Percentiles rank a stretch among this genome's conserved stretches.
phyloP scores from a whole-genome alignment of 1,284 basidiomycete genomes.

The Cryptococcus wingfieldii region DNA sequence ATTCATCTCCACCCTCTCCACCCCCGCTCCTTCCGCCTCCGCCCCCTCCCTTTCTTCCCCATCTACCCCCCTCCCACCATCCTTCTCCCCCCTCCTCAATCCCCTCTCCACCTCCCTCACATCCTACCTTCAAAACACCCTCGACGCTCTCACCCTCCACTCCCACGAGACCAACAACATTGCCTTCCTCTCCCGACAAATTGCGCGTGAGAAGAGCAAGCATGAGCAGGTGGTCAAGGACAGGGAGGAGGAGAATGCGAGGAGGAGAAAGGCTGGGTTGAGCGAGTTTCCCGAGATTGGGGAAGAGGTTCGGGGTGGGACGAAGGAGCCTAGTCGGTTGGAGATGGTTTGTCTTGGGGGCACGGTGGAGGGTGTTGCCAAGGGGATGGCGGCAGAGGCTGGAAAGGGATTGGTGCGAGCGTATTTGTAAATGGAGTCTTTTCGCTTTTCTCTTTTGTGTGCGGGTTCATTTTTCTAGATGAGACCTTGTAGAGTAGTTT shows the following conservation, averaged over 20 bases:
- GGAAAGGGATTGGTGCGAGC: conserved; percentile 53
- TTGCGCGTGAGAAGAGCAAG: conserved; percentile 77
- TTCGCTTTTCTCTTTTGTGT: neutral
- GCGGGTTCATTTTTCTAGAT: no score
- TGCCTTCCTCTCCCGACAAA: conserved; percentile 85
- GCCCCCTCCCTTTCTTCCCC: conserved; percentile 28
- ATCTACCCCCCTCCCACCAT: conserved; percentile 42
- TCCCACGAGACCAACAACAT: conserved; percentile 89
- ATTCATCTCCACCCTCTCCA: conserved; percentile 71
- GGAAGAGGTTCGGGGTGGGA: conserved; percentile 75
- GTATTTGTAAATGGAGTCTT: conserved; percentile 33
- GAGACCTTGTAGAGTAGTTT: no score
- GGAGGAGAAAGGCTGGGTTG: conserved; percentile 76
- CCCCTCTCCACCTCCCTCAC: conserved; percentile 53
- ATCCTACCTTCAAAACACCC: conserved; percentile 65
- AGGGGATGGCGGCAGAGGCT: conserved; percentile 67
- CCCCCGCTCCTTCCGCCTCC: conserved; percentile 47
- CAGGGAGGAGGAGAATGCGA: conserved; percentile 83
- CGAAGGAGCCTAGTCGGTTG: conserved; percentile 81
- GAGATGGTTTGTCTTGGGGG: conserved; percentile 82
- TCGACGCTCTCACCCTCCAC: conserved; percentile 79
- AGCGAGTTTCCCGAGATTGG: conserved; percentile 83
- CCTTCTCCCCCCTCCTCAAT: conserved; percentile 53
- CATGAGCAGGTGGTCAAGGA: conserved; percentile 77
- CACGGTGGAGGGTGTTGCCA: conserved; percentile 79